Conservation (phyloP, 2,329 filamentous ascomycete species). For the Xylaria sp. region DNA sequence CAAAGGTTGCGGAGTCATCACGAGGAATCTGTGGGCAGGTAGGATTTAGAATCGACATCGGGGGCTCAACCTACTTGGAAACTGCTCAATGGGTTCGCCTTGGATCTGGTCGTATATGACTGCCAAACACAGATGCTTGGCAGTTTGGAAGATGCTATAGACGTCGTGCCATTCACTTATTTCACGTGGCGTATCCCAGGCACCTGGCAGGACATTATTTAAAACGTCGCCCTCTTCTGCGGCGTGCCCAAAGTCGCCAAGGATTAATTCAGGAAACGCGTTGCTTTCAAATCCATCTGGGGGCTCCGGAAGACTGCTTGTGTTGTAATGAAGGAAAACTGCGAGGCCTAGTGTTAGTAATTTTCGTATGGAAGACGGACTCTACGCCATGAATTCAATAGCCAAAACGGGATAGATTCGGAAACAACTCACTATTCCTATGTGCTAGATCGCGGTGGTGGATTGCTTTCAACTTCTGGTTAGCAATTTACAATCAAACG, state of each 20-base stretch:
- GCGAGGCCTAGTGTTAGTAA: neutral
- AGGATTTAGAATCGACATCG: too few species aligned
- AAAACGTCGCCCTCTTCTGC: neutral
- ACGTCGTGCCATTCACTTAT: neutral
- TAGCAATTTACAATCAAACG: neutral
- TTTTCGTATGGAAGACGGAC: too few species aligned
- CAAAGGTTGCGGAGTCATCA: too few species aligned
- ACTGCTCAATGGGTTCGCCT: neutral
- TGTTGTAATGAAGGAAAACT: neutral
- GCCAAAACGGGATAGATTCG: neutral
- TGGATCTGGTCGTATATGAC: too few species aligned
- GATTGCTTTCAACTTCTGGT: neutral
- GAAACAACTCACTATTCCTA: neutral
- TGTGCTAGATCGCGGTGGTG: neutral
- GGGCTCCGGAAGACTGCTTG: neutral
- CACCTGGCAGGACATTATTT: neutral
- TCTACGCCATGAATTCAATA: neutral
- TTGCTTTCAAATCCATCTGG: neutral
- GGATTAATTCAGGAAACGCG: neutral
- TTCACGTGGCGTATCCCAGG: neutral
- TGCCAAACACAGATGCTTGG: neutral
- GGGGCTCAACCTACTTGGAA: neutral
- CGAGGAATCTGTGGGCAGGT: too few species aligned
- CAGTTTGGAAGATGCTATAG: neutral
- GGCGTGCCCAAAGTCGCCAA: neutral